Evolutionary conservation across 768 basidiomycete genomes (phyloP).

Genomic region (Boletus patriciae): DNA sequence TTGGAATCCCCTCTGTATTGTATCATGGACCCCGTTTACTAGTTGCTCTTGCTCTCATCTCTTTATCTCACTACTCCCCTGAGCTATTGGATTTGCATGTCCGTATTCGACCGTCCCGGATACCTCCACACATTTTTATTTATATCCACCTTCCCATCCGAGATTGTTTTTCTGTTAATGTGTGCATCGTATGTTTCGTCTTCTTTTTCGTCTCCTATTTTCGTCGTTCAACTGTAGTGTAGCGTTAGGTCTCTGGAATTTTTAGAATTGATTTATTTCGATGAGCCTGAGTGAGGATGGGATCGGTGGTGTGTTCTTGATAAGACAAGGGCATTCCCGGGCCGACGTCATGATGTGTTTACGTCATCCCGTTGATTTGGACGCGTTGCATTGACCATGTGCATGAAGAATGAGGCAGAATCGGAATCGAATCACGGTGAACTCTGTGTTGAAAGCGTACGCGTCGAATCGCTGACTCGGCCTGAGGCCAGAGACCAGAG

Average conservation of each 20-base stretch:
- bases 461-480: no score
- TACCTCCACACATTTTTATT: conserved; percentile 1
- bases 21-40: conserved; percentile 4
- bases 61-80: neutral
- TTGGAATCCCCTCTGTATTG: conserved; percentile 14
- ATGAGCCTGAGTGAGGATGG: neutral
- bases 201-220: neutral
- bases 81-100: conserved; percentile 3
- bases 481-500: no score
- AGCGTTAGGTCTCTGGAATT: neutral
- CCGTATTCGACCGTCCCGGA: neutral
- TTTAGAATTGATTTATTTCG: neutral
- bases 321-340: no score
- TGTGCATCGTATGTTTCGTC: neutral
- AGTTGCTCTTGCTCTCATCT: neutral
- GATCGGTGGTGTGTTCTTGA: no score
- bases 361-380: no score
- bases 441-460: no score
- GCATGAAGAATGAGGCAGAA: no score
- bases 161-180: neutral
- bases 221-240: neutral
- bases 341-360: no score
- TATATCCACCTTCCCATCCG: neutral
- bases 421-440: no score
- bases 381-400: no score